Evolutionary conservation across 768 basidiomycete species (phyloP), one percentile per base, ranked within the genome.

Genomic region (Boletus sp.): DNA sequence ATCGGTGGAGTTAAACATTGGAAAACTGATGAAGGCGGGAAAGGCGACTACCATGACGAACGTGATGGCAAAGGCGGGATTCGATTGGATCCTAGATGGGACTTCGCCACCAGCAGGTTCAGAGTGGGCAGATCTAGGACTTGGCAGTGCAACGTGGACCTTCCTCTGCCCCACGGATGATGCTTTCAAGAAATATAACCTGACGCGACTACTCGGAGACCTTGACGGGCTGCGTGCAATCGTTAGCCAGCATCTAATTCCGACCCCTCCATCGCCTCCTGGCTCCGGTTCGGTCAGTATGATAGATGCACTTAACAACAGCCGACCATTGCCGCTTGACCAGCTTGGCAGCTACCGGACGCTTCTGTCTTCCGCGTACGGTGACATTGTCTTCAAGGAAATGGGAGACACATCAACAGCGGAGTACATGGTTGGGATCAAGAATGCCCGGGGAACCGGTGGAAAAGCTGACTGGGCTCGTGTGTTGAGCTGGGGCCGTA

Each of bases 1-100:
- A 18, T 86, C 90, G 10, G 86, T 98, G 45, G 77, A 93, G 44
- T 76, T 99, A 58, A 94, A 87, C 5, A 76, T 95, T 33, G 91
- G 85, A n/a, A 98, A 98, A 71, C 80, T 99, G 33, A 80, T 94
- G 63, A 86, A 84, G 64, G 96, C 95, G 4, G 92, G 92, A 20
- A 90, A 92, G 69, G 92, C 87, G 42, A 85, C 80, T 33, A 97
- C 90, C 4, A 98, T 99, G 94, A 77, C 82, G 20, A 90, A 86
- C 33, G 71, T 99, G 66, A 79, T 97, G 57, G 76, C 81, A 54
- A 90, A 89, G 64, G 93, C 92, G 2, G 93, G 93, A 10, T 83
- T 97, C 56, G 89, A 88, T 37, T 98, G 95, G 94, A 75, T 97
- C 37, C 75, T 98, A 54, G 87, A 98, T 61, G 96, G 95, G 5